phyloP scores from a whole-genome alignment of 2,329 filamentous ascomycete species.

The Fusarium domesticum region DNA sequence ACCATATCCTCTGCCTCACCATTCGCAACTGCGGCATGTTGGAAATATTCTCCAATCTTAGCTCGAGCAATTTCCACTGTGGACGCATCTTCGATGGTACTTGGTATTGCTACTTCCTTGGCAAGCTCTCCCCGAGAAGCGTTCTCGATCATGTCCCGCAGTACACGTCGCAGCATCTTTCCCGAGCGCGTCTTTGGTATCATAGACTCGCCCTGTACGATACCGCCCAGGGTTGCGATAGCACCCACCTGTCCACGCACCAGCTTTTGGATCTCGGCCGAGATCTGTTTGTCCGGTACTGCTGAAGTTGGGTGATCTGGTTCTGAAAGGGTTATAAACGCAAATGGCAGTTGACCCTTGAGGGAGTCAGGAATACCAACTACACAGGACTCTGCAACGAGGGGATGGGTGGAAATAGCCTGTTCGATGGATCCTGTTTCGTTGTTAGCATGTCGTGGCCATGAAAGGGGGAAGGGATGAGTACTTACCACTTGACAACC shows the following conservation, averaged over 20 bases:
- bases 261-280: constrained; percentile 64
- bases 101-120: constrained; percentile 70
- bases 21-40: constrained; percentile 43
- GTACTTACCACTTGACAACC: constrained; percentile 74
- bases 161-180: constrained; percentile 79
- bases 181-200: constrained; percentile 92
- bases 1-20: constrained; percentile 45
- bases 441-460: constrained; percentile 5
- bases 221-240: constrained; percentile 80
- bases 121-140: constrained; percentile 70
- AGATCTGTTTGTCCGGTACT: constrained; percentile 44
- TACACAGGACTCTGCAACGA: constrained; percentile 79
- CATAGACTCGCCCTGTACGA: constrained; percentile 80
- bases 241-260: constrained; percentile 81
- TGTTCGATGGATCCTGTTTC: constrained; percentile 77
- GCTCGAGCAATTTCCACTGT: constrained; percentile 71
- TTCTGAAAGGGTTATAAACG: constrained; percentile 64
- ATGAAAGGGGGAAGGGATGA: neutral
- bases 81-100: constrained; percentile 77
- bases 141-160: constrained; percentile 82
- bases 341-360: constrained; percentile 90
- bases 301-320: constrained; percentile 50
- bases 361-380: constrained; percentile 80
- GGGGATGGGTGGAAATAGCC: constrained; percentile 76
- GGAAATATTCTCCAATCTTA: constrained; percentile 75